A percentile compares a stretch with the other conserved stretches of the same genome.
Conservation (phyloP, 2,329 filamentous ascomycete species). For the Knoxdaviesia capensis region DNA sequence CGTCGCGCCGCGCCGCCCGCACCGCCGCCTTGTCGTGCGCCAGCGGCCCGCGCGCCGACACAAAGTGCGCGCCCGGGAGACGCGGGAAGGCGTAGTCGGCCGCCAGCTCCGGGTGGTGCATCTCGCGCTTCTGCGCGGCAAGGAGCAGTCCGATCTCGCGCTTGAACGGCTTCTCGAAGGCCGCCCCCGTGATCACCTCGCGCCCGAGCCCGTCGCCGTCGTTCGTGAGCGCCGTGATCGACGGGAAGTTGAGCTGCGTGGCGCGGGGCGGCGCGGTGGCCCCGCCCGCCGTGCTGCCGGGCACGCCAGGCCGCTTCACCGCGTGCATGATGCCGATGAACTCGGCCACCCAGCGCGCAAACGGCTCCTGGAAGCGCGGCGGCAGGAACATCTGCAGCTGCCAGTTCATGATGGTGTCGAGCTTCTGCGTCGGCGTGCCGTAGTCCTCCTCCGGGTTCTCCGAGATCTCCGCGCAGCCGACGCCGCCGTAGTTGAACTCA, state of each 20-base stretch:
- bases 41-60: slow-evolving; percentile 8
- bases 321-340: slow-evolving; percentile 89
- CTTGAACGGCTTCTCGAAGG: slow-evolving; percentile 75
- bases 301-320: slow-evolving; percentile 48
- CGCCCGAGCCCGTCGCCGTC: not conserved
- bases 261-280: slow-evolving; percentile 19
- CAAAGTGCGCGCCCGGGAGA: slow-evolving; percentile 52
- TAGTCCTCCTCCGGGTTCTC: slow-evolving; percentile 20
- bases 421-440: slow-evolving; percentile 40
- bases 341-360: slow-evolving; percentile 83
- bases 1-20: slow-evolving; percentile 5
- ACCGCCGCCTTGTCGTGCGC: slow-evolving; percentile 5
- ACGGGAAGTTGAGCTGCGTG: slow-evolving; percentile 39
- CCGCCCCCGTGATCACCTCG: slow-evolving; percentile 52
- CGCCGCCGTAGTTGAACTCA: slow-evolving; percentile 95
- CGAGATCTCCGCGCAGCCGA: slow-evolving; percentile 66
- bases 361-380: slow-evolving; percentile 55
- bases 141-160: slow-evolving; percentile 74
- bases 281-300: slow-evolving; percentile 20
- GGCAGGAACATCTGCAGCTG: slow-evolving; percentile 86
- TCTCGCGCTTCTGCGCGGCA: slow-evolving; percentile 67
- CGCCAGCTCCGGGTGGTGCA: slow-evolving; percentile 73
- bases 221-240: slow-evolving; percentile 22
- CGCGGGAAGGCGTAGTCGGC: slow-evolving; percentile 71
- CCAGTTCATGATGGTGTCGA: slow-evolving; percentile 97